Conservation (phyloP, 148 eudicot genomes). For the Amaranthus palmeri region DNA sequence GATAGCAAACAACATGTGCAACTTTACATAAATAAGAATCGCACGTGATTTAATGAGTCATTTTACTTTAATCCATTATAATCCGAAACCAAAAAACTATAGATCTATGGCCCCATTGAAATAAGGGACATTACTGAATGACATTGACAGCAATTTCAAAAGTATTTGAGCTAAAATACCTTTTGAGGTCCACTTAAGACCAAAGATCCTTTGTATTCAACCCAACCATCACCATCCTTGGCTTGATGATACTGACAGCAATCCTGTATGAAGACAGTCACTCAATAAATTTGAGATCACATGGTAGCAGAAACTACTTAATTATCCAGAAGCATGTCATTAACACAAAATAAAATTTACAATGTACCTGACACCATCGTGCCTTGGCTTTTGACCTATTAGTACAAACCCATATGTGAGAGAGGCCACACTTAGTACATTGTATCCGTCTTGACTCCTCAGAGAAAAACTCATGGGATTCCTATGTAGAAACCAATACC, state of each 20-base stretch:
- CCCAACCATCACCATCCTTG: conserved; percentile 99
- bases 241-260: conserved; percentile 99
- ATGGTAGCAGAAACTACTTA: background rate
- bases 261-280: conserved; percentile 44
- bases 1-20: too few relatives aligned
- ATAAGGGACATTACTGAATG: too few relatives aligned
- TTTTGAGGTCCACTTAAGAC: conserved; percentile 61
- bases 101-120: too few relatives aligned
- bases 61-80: too few relatives aligned
- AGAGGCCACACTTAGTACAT: conserved; percentile 92
- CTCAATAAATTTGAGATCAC: background rate
- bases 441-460: conserved; percentile 98
- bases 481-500: conserved; percentile 35
- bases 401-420: conserved; percentile 97
- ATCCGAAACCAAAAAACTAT: too few relatives aligned
- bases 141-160: too few relatives aligned
- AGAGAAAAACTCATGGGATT: conserved; percentile 55
- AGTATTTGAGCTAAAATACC: conserved; percentile 28
- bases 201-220: conserved; percentile 73
- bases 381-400: conserved; percentile 85
- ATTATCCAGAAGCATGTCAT: background rate
- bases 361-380: conserved; percentile 96
- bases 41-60: too few relatives aligned
- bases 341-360: conserved; percentile 1
- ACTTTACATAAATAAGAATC: too few relatives aligned